Conservation (phyloP, 441 rosid genomes). For the Jatropha podagrica region DNA sequence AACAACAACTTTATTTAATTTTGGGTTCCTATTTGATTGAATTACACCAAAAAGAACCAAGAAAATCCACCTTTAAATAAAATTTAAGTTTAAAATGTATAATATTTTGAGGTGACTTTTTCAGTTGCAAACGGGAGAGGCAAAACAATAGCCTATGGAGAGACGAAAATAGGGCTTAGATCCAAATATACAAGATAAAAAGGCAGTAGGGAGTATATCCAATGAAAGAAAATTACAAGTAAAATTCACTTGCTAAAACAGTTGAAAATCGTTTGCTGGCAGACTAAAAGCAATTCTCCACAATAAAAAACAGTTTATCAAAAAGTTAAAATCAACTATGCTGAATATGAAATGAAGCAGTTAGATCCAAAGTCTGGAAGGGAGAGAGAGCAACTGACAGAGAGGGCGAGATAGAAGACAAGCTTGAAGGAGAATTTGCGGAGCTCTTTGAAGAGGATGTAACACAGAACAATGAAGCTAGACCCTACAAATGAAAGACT, state of each 20-base stretch:
- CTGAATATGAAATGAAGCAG: background rate
- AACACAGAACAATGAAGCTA: slow-evolving; percentile 84
- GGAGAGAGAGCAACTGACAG: slow-evolving; percentile 37
- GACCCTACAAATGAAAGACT: slow-evolving; percentile 86
- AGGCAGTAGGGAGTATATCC: too few species aligned
- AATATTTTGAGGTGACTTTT: background rate
- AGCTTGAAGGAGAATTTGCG: slow-evolving; percentile 98
- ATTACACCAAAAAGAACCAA: background rate
- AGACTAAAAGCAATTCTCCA: background rate
- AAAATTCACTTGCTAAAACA: background rate
- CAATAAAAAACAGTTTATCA: background rate
- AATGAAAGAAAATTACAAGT: background rate
- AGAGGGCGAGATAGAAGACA: slow-evolving; percentile 90
- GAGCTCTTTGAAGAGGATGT: slow-evolving; percentile 82
- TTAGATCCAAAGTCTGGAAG: slow-evolving; percentile 1
- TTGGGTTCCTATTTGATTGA: background rate
- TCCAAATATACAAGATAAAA: background rate
- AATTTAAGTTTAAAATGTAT: background rate
- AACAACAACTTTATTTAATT: background rate
- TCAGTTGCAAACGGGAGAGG: too few species aligned
- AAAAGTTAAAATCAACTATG: background rate
- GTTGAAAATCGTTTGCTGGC: background rate
- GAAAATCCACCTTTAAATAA: background rate
- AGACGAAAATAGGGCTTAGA: background rate
- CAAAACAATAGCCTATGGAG: background rate